A percentile compares a stretch with the other conserved stretches of the same genome.
phyloP scores from a whole-genome alignment of 83 land plant species.

The Thuja plicata region DNA sequence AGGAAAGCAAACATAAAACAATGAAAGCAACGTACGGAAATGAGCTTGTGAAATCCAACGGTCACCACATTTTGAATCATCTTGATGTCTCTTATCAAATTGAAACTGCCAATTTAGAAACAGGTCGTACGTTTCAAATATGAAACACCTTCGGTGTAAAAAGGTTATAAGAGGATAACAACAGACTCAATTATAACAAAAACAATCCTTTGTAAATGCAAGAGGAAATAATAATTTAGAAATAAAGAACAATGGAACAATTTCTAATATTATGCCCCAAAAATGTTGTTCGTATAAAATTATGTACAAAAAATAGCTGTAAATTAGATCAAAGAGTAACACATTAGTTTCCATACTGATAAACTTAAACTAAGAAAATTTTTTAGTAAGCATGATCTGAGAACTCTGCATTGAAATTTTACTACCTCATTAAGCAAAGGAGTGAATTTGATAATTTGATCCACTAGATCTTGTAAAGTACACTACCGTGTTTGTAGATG shows the following conservation, averaged over 20 bases:
- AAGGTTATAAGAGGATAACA: too few species aligned
- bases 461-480: neutral
- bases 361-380: neutral
- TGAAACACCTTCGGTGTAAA: too few species aligned
- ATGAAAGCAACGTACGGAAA: too few species aligned
- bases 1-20: too few species aligned
- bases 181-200: neutral
- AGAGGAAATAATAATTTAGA: neutral
- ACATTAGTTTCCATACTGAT: neutral
- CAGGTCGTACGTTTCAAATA: too few species aligned
- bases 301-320: neutral
- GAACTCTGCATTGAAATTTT: neutral
- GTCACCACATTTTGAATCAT: too few species aligned
- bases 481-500: too few species aligned
- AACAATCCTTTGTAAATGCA: neutral
- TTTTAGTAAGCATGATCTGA: neutral
- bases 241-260: neutral
- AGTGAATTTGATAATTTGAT: neutral
- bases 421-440: neutral
- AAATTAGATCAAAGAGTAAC: neutral
- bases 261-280: neutral
- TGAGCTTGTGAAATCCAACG: too few species aligned
- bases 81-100: too few species aligned
- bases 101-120: too few species aligned
- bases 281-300: neutral